Evolutionary conservation across 495 filamentous ascomycete genomes (phyloP).

Genomic region (Podospora bellae-mahoneyi): DNA sequence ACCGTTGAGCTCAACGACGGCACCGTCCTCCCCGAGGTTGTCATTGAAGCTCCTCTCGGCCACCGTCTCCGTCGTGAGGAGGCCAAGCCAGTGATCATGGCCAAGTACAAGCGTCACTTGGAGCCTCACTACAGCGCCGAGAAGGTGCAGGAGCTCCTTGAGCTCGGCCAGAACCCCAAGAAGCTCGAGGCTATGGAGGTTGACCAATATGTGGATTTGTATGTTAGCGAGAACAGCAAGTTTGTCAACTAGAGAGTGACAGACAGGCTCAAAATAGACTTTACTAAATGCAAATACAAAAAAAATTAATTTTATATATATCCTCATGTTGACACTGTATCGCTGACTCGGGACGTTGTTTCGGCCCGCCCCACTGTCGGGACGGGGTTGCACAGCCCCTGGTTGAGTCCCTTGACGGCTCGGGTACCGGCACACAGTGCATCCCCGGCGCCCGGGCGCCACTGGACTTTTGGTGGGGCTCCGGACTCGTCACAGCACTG

Average conservation of each 20-base stretch:
- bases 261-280: neutral
- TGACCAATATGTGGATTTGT: conserved; percentile 92
- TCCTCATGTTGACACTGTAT: neutral
- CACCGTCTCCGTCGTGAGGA: conserved; percentile 89
- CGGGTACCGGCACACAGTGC: neutral
- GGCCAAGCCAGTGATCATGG: conserved; percentile 92
- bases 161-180: conserved; percentile 67
- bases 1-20: conserved; percentile 92
- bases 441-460: neutral
- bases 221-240: conserved; percentile 61
- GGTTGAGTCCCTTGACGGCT: neutral
- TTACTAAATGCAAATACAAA: neutral
- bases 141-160: conserved; percentile 73
- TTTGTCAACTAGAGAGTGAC: conserved; percentile 38
- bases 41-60: conserved; percentile 92
- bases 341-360: neutral
- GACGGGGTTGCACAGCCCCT: neutral
- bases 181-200: conserved; percentile 76
- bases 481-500: neutral
- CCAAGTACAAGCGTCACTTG: conserved; percentile 91
- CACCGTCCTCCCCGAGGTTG: conserved; percentile 84
- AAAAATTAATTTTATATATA: neutral
- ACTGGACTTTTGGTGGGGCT: neutral
- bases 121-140: conserved; percentile 72
- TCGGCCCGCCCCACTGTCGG: neutral